phyloP scores from a whole-genome alignment of 805 yeast genomes.

The Yarrowia osloensis region DNA sequence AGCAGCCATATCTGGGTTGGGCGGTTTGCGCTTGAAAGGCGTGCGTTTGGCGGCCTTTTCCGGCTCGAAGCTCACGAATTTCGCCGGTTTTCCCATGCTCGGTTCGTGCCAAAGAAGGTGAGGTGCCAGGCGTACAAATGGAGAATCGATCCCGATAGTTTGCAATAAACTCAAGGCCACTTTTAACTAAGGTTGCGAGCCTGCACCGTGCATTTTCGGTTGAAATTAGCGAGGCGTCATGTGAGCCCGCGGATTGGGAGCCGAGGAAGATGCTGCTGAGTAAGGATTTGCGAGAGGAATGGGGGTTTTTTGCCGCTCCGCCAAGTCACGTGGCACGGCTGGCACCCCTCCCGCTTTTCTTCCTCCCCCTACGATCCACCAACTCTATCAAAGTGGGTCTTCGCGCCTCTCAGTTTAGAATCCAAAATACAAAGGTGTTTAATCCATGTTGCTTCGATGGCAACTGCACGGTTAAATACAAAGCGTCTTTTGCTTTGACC shows the following conservation, averaged over 20 bases:
- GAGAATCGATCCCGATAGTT: neutral
- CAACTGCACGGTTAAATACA: constrained; percentile 23
- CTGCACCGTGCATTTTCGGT: neutral
- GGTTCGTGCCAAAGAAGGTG: neutral
- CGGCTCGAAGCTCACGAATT: constrained; percentile 25
- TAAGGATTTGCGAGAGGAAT: no score
- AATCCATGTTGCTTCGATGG: constrained; percentile 29
- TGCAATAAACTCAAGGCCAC: constrained; percentile 1
- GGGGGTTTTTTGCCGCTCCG: no score
- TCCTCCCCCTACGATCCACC: no score
- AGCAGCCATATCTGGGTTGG: constrained; percentile 7
- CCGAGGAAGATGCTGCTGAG: no score
- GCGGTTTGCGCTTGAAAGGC: neutral
- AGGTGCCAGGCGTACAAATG: no score
- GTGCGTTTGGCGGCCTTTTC: constrained; percentile 5
- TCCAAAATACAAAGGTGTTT: constrained; percentile 5
- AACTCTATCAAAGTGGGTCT: constrained; percentile 23
- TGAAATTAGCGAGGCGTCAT: neutral
- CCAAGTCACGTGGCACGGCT: no score
- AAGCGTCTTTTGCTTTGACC: neutral
- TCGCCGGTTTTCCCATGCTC: constrained; percentile 18
- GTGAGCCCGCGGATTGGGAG: no score
- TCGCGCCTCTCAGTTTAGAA: constrained; percentile 11
- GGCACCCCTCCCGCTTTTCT: no score
- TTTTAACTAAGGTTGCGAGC: constrained; percentile 5